phyloP scores from a whole-genome alignment of 2,329 filamentous ascomycete genomes.

The Paraphaeosphaeria sporulosa region DNA sequence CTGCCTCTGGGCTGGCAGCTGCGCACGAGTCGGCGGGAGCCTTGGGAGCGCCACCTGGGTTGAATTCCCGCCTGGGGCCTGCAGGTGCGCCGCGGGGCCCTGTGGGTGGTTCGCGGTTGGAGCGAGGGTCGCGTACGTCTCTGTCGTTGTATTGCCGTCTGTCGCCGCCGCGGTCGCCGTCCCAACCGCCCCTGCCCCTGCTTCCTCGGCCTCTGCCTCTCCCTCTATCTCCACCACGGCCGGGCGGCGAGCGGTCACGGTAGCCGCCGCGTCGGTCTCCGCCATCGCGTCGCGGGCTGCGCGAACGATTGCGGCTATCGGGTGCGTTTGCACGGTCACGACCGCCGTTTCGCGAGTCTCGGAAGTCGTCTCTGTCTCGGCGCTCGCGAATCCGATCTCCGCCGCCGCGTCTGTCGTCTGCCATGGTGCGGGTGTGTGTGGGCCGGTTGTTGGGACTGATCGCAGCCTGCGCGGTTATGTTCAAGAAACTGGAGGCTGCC shows the following conservation, averaged over 20 bases:
- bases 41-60: slow-evolving; percentile 21
- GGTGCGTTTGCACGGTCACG: slow-evolving; percentile 29
- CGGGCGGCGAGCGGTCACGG: slow-evolving; percentile 37
- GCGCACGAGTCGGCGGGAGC: slow-evolving; percentile 21
- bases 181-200: slow-evolving; percentile 22
- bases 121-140: slow-evolving; percentile 15
- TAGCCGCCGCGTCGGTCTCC: slow-evolving; percentile 38
- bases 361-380: slow-evolving; percentile 25
- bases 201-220: slow-evolving; percentile 13
- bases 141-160: slow-evolving; percentile 16
- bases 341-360: slow-evolving; percentile 21
- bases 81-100: slow-evolving; percentile 33
- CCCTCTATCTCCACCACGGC: slow-evolving; percentile 27
- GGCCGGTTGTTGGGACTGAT: neutral
- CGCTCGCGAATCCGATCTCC: slow-evolving; percentile 33
- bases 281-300: slow-evolving; percentile 43
- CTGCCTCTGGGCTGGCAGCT: slow-evolving; percentile 24
- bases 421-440: slow-evolving; percentile 9
- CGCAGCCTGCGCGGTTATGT: neutral
- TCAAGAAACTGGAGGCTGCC: slow-evolving; percentile 6
- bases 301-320: slow-evolving; percentile 42
- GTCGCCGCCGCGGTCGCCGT: slow-evolving; percentile 19
- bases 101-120: slow-evolving; percentile 29
- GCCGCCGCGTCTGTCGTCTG: slow-evolving; percentile 15
- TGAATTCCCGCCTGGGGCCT: slow-evolving; percentile 21